A percentile compares a stretch with the other conserved stretches of the same genome.
Conservation (phyloP, 2,329 filamentous ascomycete genomes). For the Pseudogymnoascus sp. region DNA sequence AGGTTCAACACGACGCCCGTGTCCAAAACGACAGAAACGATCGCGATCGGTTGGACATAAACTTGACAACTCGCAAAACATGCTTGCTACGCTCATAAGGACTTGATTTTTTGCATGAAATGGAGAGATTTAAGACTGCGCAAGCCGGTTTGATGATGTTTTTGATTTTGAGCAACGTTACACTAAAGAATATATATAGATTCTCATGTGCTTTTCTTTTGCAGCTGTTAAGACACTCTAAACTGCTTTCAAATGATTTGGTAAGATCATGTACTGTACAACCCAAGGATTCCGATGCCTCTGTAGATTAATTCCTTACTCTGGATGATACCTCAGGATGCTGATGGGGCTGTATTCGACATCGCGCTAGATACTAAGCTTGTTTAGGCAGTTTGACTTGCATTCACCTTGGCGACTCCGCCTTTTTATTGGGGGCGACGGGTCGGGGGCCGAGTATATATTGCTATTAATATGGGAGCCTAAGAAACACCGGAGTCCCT, state of each 20-base stretch:
- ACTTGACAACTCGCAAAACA: conserved; percentile 22
- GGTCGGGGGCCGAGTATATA: not conserved
- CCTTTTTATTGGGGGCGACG: not conserved
- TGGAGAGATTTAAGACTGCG: not conserved
- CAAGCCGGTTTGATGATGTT: not conserved
- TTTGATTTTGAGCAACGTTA: not conserved
- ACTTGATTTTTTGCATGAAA: not conserved
- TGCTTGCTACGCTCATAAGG: not conserved
- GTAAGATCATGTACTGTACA: not conserved
- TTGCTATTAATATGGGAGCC: not conserved
- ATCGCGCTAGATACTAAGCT: not conserved
- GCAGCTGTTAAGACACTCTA: not conserved
- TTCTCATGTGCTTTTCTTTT: not conserved
- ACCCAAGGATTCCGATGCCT: not conserved
- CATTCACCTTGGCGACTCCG: not conserved
- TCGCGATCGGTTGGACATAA: conserved; percentile 22
- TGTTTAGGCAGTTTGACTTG: not conserved
- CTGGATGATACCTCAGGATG: not conserved
- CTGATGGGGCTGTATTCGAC: not conserved
- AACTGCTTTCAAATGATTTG: not conserved
- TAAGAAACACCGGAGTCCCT: not conserved
- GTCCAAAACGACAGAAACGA: conserved; percentile 25
- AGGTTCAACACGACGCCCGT: conserved; percentile 22
- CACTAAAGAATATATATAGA: not conserved
- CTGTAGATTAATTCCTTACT: not conserved